A percentile compares a stretch with the other conserved stretches of the same genome.
These are phyloP conservation scores for Exsudoporus frostii DNA, from an alignment of 768 basidiomycete genomes.

Conservation along the genomic window DNA sequence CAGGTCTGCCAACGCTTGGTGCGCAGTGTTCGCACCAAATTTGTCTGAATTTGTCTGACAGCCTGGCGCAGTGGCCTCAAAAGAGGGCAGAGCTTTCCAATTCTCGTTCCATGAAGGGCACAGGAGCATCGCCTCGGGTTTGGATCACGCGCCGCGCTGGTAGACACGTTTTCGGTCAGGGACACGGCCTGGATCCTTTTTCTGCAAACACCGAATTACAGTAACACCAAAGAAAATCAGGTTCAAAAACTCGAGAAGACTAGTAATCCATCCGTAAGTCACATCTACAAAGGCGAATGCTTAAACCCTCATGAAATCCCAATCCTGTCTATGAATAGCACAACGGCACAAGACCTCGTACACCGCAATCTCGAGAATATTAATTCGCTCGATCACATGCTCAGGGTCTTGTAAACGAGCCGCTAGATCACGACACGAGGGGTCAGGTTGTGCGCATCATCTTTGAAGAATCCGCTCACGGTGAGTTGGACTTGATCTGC, in stretches of 20 bases:
- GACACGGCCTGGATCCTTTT: not conserved
- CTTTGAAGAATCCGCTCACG: conserved; percentile 13
- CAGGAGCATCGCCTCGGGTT: conserved; percentile 20
- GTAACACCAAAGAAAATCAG: conserved; percentile 4
- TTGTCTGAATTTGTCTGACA: conserved; percentile 12
- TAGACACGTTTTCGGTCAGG: conserved; percentile 19
- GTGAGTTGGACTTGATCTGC: conserved; percentile 23
- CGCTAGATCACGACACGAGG: conserved; percentile 21
- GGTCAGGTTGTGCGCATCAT: conserved; percentile 17
- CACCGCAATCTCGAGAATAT: conserved; percentile 7
- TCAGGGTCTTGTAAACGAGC: conserved; percentile 28
- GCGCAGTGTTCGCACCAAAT: conserved; percentile 16
- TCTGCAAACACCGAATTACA: not conserved
- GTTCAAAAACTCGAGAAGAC: not conserved
- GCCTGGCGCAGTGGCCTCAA: conserved; percentile 3
- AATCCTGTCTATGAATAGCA: conserved; percentile 21
- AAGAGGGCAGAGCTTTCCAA: conserved; percentile 7
- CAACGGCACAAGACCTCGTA: conserved; percentile 1
- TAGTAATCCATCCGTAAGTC: conserved; percentile 12
- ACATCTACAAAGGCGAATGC: conserved; percentile 14
- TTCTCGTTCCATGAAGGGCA: conserved; percentile 9
- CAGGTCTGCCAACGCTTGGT: conserved; percentile 3
- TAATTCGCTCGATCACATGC: conserved; percentile 17
- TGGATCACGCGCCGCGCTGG: conserved; percentile 4
- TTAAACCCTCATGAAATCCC: conserved; percentile 11